These are phyloP conservation scores for Aspergillus sp. DNA, from an alignment of 2,329 filamentous ascomycete genomes.

Conservation along the genomic window DNA sequence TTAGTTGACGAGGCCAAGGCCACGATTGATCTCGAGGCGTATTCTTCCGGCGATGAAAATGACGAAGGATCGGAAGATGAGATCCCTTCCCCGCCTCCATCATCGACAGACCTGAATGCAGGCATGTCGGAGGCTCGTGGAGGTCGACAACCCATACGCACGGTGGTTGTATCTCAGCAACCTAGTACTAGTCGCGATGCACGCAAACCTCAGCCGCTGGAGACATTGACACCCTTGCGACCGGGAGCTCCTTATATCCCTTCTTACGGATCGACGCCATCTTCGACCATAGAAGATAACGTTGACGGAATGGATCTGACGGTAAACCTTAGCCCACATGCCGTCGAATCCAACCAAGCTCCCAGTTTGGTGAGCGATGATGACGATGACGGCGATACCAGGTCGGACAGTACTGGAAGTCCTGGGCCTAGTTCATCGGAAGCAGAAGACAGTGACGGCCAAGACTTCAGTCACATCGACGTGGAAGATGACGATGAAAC, in stretches of 20 bases:
- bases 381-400: constrained; percentile 51
- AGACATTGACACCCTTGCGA: constrained; percentile 32
- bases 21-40: constrained; percentile 32
- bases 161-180: constrained; percentile 46
- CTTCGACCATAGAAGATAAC: constrained; percentile 34
- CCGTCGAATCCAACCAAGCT: constrained; percentile 65
- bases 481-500: constrained; percentile 41
- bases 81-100: constrained; percentile 25
- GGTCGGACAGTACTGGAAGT: constrained; percentile 60
- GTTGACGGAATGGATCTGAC: constrained; percentile 40
- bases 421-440: constrained; percentile 44
- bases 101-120: constrained; percentile 10
- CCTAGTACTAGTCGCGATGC: constrained; percentile 40
- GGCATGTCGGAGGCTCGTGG: constrained; percentile 18
- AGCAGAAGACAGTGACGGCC: constrained; percentile 51
- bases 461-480: constrained; percentile 39
- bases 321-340: constrained; percentile 61
- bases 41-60: constrained; percentile 35
- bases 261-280: constrained; percentile 26
- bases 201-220: constrained; percentile 46
- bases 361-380: constrained; percentile 76
- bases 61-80: constrained; percentile 21
- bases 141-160: constrained; percentile 50
- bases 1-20: constrained; percentile 51
- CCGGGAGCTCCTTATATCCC: constrained; percentile 18